These are phyloP conservation scores for Abrus precatorius DNA, from an alignment of 306 rosid species.

Conservation along the genomic window DNA sequence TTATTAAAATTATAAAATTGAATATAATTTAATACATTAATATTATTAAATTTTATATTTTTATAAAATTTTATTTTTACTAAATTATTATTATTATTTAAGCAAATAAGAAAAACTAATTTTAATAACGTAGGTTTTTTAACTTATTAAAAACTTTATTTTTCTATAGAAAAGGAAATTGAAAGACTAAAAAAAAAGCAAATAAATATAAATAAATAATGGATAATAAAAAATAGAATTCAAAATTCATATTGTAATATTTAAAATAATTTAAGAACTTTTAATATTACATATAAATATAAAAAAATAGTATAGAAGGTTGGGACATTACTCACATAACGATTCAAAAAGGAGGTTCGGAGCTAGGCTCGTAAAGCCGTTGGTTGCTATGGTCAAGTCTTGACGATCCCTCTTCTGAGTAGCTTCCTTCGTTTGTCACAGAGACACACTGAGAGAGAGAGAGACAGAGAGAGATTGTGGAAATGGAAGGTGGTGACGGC, in stretches of 20 bases:
- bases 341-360: slow-evolving; percentile 56
- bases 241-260: too few species aligned
- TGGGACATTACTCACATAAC: neutral
- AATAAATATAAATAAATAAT: neutral
- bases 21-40: too few species aligned
- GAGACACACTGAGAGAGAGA: slow-evolving; percentile 12
- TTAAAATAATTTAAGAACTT: too few species aligned
- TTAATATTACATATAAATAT: neutral
- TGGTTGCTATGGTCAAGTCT: neutral
- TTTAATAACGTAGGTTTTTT: too few species aligned
- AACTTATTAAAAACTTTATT: too few species aligned
- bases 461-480: slow-evolving; percentile 11
- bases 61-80: too few species aligned
- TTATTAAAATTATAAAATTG: too few species aligned
- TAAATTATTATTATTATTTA: too few species aligned
- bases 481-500: slow-evolving; percentile 58
- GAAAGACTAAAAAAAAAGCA: neutral
- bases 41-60: too few species aligned
- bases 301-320: neutral
- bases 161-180: neutral
- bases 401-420: slow-evolving; percentile 40
- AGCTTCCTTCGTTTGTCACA: slow-evolving; percentile 32
- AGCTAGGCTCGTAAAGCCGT: slow-evolving; percentile 68
- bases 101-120: too few species aligned
- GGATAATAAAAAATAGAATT: too few species aligned